Base-by-base conservation (phyloP, 345 rosid species). In the Linum lewisii region DNA sequence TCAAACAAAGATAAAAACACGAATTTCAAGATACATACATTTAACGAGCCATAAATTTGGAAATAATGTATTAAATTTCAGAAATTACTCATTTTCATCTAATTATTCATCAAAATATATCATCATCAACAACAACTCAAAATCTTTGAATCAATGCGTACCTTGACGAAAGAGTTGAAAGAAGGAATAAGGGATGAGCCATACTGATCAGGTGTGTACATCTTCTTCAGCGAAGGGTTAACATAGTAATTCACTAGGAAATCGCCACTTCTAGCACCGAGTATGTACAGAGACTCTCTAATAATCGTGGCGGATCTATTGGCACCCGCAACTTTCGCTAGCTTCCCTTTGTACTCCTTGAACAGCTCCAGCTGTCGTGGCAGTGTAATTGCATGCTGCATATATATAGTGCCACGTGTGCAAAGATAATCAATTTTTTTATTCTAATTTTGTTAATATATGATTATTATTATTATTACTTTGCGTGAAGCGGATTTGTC, bases 211-310 rank as follows among this genome's bases (percentile, higher is more conserved):
- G 85, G 71, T 54, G 90, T 80, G 64, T 77, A 82, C 44, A 65
- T 57, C 60, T 69, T 75, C 83, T 77, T 69, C 34, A 87, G 26
- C n/a, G 57, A 54, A 69, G 99, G 99, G 66, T 89, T 93, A 25
- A 87, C 80, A 49, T 85, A 83, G 63, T 89, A 89, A 60, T 89
- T 85, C 73, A 87, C 95, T 58, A 93, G 81, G 69, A 78, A 89
- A 69, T 93, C 97, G 15, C 92, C 79, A 52, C 82, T 89, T 24
- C 99, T 97, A 14, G 92, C 95, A 67, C 96, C 82, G 61, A 89
- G 14, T 14, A 89, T 9, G 60, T 80, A 85, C 1, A 93, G 49
- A 20, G 92, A 80, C 59, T 67, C 92, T 49, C 75, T 81, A 53
- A 85, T 74, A 47, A 93, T 82, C 21, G 83, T 57, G 25, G 82